A percentile compares a stretch with the other conserved stretches of the same genome.
These are phyloP conservation scores for Yarrowia galli DNA, from an alignment of 1,139 yeast species.

Conservation along the genomic window DNA sequence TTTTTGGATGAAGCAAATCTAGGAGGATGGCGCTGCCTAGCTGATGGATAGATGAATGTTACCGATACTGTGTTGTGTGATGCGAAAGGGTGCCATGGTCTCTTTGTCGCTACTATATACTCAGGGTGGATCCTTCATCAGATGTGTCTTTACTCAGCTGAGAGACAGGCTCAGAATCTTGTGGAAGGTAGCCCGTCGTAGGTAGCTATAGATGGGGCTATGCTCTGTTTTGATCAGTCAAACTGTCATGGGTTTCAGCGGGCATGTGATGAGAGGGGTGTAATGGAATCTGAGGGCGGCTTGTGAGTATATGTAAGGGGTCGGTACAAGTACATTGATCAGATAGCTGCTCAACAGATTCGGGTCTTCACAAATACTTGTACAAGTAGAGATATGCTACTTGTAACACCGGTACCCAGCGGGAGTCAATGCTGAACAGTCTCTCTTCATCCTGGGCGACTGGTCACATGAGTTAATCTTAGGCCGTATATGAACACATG, in stretches of 20 bases:
- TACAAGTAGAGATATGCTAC: no score
- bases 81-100: background rate
- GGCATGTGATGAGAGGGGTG: no score
- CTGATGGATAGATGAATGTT: background rate
- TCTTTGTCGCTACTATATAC: background rate
- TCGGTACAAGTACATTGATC: no score
- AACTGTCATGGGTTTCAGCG: no score
- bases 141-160: slow-evolving; percentile 8
- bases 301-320: no score
- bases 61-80: slow-evolving; percentile 1
- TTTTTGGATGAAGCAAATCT: background rate
- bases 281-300: no score
- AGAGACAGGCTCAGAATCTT: background rate
- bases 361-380: no score
- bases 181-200: background rate
- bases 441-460: background rate
- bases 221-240: background rate
- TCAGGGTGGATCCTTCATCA: background rate
- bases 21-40: slow-evolving; percentile 27
- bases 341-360: no score
- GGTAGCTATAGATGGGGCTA: background rate
- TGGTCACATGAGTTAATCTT: background rate
- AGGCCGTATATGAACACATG: background rate
- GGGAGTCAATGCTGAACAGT: background rate
- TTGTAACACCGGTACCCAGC: background rate